Percentiles rank a stretch among this genome's conserved stretches.
phyloP scores from a whole-genome alignment of 768 basidiomycete genomes.

The Asterophora parasitica region DNA sequence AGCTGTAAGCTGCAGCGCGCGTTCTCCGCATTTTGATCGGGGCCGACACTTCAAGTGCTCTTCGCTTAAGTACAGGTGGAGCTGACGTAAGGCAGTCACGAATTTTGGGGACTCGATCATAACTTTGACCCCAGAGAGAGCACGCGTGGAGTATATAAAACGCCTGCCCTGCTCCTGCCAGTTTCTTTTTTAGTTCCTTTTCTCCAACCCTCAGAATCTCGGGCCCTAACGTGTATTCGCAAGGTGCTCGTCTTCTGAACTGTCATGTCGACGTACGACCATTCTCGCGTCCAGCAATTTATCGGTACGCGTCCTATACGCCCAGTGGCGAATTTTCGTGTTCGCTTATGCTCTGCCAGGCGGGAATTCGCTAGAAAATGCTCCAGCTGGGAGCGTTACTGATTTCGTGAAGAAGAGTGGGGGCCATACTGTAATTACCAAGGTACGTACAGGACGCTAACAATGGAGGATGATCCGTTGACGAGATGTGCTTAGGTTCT shows the following conservation, averaged over 20 bases:
- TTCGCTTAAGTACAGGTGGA: background rate
- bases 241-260: constrained; percentile 16
- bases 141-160: constrained; percentile 22
- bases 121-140: constrained; percentile 35
- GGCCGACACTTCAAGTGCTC: background rate
- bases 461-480: constrained; percentile 3
- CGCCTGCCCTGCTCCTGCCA: constrained; percentile 12
- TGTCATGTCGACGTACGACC: constrained; percentile 49
- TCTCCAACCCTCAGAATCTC: constrained; percentile 7
- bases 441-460: constrained; percentile 48
- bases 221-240: constrained; percentile 11
- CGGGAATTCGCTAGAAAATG: constrained; percentile 87
- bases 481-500: constrained; percentile 60
- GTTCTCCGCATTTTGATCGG: background rate
- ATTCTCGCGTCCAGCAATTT: constrained; percentile 50
- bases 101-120: constrained; percentile 40
- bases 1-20: too few relatives aligned
- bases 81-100: constrained; percentile 23
- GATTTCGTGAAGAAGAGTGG: constrained; percentile 91
- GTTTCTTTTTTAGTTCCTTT: constrained; percentile 2
- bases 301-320: constrained; percentile 34
- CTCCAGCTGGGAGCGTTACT: constrained; percentile 69
- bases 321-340: constrained; percentile 13
- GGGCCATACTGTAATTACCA: constrained; percentile 98
- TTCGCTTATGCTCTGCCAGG: constrained; percentile 45